Base-by-base conservation (phyloP, 768 basidiomycete species). In the Lactarius tabidus region DNA sequence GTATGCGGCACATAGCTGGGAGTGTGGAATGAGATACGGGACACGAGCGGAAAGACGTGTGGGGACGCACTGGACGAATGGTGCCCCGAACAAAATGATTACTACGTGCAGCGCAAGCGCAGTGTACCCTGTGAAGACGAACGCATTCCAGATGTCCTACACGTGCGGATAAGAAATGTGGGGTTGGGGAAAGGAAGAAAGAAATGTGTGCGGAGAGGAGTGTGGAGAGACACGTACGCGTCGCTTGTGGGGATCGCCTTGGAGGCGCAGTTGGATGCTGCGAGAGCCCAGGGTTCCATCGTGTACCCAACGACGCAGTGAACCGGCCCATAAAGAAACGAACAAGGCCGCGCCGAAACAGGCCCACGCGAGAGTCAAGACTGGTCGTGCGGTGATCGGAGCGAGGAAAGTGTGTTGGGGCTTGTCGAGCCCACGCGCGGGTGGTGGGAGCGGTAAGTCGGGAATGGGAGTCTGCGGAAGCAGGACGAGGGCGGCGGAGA, bases 41-140 rank as follows among this genome's bases (percentile, higher is more conserved):
- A 33, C n/a, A 7, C 10, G 28, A 26, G 35, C 41, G 36, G 1
- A 38, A 14, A 54, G 18, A 20, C 8, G 4, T n/a, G 29, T 29
- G 17, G 53, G 29, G 31, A 73, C 77, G 67, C 71, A 88, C 88
- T 81, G 84, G 35, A 78, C 67, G 18, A 89, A 68, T 5, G 91
- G 89, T 12, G 93, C 91, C 0, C 94, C 93, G 67, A 96, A 87
- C 18, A 91, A 71, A 18, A 93, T 75, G 0, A 87, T 69, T 2
- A 85, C 58, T 53, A 73, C 69, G 66, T 87, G 80, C n/a, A 84
- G 74, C 14, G 77, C 69, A 14, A 83, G 41, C 2, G 89, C 80
- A 1, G 77, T 75, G 12, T 76, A 75, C 3, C 85, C 56, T 0
- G 91, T 90, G 48, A 84, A 78, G 20, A 79, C 56, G 70, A 77